A percentile compares a stretch with the other conserved stretches of the same genome.
These are phyloP conservation scores for Persicaria maculosa DNA, from an alignment of 148 eudicot genomes.

Conservation along the genomic window DNA sequence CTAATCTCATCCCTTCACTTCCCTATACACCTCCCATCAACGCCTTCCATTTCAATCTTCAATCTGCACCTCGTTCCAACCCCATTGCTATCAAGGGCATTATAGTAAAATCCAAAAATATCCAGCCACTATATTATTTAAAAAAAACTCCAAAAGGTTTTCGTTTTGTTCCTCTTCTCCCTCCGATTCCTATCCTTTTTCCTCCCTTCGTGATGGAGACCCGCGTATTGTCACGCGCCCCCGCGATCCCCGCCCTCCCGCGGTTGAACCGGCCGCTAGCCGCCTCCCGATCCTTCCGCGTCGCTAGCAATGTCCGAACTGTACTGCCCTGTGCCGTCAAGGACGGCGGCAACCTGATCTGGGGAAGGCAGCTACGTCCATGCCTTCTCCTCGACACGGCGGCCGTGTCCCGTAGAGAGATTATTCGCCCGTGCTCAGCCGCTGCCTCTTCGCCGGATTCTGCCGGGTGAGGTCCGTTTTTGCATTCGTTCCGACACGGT, in stretches of 20 bases:
- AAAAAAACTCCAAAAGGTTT: background rate
- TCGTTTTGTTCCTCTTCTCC: background rate
- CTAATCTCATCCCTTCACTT: background rate
- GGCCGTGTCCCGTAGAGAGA: constrained; percentile 21
- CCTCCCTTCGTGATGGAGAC: constrained; percentile 89
- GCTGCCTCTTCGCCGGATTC: constrained; percentile 67
- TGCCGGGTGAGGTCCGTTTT: constrained; percentile 93
- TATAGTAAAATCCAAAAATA: background rate
- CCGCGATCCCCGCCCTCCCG: constrained; percentile 47
- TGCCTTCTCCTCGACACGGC: constrained; percentile 43
- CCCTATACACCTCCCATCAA: background rate
- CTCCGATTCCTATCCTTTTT: background rate
- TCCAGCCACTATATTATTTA: background rate
- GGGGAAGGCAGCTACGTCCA: constrained; percentile 88
- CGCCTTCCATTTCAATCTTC: background rate
- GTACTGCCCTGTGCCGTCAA: constrained; percentile 22
- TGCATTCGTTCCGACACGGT: constrained; percentile 18
- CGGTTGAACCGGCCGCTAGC: constrained; percentile 22
- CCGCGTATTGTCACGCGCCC: constrained; percentile 55
- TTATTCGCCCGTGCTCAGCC: constrained; percentile 53
- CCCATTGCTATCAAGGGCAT: background rate
- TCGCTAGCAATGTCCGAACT: background rate
- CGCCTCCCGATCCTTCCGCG: background rate
- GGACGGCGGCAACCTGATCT: constrained; percentile 66
- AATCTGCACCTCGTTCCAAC: constrained; percentile 5